Evolutionary conservation across 805 yeast species (phyloP), one percentile per base, ranked within the genome.

Genomic region (Spathaspora passalidarum): DNA sequence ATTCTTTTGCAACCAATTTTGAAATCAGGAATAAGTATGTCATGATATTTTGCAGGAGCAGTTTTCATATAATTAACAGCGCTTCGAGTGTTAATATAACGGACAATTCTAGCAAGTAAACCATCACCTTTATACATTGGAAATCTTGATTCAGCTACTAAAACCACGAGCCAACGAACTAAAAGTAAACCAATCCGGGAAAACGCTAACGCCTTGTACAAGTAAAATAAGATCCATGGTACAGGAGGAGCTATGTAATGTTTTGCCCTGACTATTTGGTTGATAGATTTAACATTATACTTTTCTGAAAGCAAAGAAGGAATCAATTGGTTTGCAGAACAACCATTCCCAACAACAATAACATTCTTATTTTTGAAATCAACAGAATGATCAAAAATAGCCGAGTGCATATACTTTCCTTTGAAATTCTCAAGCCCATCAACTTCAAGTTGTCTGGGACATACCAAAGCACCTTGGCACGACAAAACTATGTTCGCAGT

Each of bases 1-100:
- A 68, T 53, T 40, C 76, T 54, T 52, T 70, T 70, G 57, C 76
- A 70, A 3, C 76, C 76, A 49, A 69, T 55, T 49, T 69, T 70
- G 55, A 52, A 69, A 19, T 65, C 59, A 13, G 76, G 76, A 20
- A 68, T 56, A 32, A 70, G 46, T 48, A 49, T 35, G 14, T 63
- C 61, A 34, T 66, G 70, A 53, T 53, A 68, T 52, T 66, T 57
- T 35, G 60, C 48, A 1, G 75, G 76, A 7, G 66, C 59, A 6
- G 51, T 51, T 7, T 36, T 39, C 65, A 69, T 65, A 45, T 69
- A 69, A 8, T 42, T 32, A 10, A 51, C 13, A 1, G 65, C 52
- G 14, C 38, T 5, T 36, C 49, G 41, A 3, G 58, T 49, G 47
- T 63, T 61, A 35, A 57, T 5, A 52, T 56, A 51, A 16, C 74